These are phyloP conservation scores for Neonectria punicea DNA, from an alignment of 2,329 filamentous ascomycete genomes.

Conservation along the genomic window DNA sequence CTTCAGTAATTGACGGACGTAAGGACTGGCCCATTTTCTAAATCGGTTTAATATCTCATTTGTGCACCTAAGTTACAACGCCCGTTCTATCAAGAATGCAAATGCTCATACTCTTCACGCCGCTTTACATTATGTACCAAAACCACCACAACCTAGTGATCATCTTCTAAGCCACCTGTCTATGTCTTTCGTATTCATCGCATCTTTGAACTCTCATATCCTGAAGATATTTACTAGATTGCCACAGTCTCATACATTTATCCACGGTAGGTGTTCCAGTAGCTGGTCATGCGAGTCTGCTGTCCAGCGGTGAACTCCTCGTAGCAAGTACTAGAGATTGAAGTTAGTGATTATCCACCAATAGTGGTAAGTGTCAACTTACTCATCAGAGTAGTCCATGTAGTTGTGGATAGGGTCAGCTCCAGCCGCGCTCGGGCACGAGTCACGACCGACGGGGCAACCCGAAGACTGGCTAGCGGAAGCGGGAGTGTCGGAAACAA, in stretches of 20 bases:
- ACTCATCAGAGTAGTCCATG: slow-evolving; percentile 57
- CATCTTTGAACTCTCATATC: too few relatives aligned
- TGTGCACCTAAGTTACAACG: neutral
- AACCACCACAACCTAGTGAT: neutral
- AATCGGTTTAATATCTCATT: too few relatives aligned
- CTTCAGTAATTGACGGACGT: too few relatives aligned
- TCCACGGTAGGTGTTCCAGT: slow-evolving; percentile 51
- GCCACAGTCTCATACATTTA: neutral
- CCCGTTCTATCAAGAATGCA: neutral
- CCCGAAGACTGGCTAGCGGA: slow-evolving; percentile 46
- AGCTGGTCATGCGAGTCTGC: slow-evolving; percentile 48
- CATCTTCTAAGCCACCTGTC: neutral
- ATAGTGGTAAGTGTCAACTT: slow-evolving; percentile 26
- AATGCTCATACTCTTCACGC: neutral
- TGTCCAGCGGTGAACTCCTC: slow-evolving; percentile 39
- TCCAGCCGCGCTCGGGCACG: slow-evolving; percentile 46
- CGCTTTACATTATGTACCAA: neutral
- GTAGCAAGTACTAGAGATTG: slow-evolving; percentile 38
- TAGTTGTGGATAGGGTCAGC: slow-evolving; percentile 52
- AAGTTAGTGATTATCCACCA: neutral
- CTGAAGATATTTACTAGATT: neutral
- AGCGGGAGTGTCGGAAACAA: slow-evolving; percentile 54
- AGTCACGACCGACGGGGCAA: slow-evolving; percentile 51
- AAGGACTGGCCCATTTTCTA: too few relatives aligned
- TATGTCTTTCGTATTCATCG: too few relatives aligned